A percentile compares a stretch with the other conserved stretches of the same genome.
phyloP scores from a whole-genome alignment of 2,329 filamentous ascomycete genomes.

The Cladosporium sp. region DNA sequence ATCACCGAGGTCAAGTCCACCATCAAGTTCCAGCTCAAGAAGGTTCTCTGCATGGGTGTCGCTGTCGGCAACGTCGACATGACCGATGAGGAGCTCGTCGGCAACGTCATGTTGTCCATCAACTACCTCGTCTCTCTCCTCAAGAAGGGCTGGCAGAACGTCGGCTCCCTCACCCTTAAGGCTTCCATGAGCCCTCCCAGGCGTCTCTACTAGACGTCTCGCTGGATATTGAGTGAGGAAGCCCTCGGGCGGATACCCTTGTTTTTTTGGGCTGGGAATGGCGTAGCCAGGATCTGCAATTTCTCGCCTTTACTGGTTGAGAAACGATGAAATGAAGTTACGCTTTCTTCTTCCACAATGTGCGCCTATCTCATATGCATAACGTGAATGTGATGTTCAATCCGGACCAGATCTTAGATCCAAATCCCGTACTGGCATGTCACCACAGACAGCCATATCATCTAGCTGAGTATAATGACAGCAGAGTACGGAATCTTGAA shows the following conservation, averaged over 20 bases:
- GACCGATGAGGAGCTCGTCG: slow-evolving; percentile 91
- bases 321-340: slow-evolving; percentile 18
- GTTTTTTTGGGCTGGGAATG: slow-evolving; percentile 22
- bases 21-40: slow-evolving; percentile 99
- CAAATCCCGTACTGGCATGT: too few species aligned
- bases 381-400: background rate
- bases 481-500: too few species aligned
- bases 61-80: slow-evolving; percentile 98
- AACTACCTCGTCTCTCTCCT: slow-evolving; percentile 99
- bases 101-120: slow-evolving; percentile 99
- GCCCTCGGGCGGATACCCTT: slow-evolving; percentile 14
- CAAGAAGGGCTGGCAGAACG: slow-evolving; percentile 99
- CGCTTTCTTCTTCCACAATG: slow-evolving; percentile 11
- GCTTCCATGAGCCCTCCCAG: slow-evolving; percentile 98
- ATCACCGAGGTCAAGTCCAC: slow-evolving; percentile 99
- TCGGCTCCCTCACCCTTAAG: slow-evolving; percentile 99
- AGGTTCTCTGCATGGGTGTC: slow-evolving; percentile 99
- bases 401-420: background rate
- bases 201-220: slow-evolving; percentile 79
- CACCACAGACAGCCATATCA: too few species aligned
- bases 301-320: slow-evolving; percentile 36
- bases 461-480: too few species aligned
- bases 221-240: slow-evolving; percentile 19
- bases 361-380: background rate
- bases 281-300: slow-evolving; percentile 29